Base-by-base conservation (phyloP, 2,329 filamentous ascomycete genomes). In the Huntiella omanensis region DNA sequence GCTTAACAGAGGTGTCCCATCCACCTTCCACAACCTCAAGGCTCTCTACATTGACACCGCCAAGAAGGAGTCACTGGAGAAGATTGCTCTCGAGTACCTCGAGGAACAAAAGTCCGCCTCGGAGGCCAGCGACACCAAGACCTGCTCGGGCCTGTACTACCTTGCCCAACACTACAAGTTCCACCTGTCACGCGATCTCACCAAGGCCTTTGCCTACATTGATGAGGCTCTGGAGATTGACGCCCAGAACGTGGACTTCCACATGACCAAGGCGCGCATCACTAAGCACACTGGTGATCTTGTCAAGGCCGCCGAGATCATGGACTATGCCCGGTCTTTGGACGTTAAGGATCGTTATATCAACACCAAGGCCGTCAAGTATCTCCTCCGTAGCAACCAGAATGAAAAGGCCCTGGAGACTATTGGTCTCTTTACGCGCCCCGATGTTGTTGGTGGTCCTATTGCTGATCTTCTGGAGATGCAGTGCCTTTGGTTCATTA, bases 81-180 rank as follows among this genome's bases (percentile, higher is more conserved):
- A 76, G 34, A 62, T 96, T 36, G 86, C 83, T 2, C 75, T 91
- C 55, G 75, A 81, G 45, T 96, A 95, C 56, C 69, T 83, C 10
- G 65, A 76, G 15, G 43, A 35, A 5, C 61, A 69, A 52, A 60
- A 73, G 45, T 59, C 63, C 44, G 58, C 63, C 45, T 72, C 71
- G 55, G 71, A 82, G 55, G 74, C 83, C 11, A 83, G 87, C 1
- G 45, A 50, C 19, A 41, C 48, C 19, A 47, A 43, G 33, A 50
- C 48, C 15, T 15, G 33, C 7, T 43, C 39, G 12, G 83, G 83
- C 11, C 73, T 87, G 43, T 96, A 92, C 62, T 98, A 92, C 66
- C 74, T 98, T 46, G 87, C 87, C 6, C 91, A 96, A 58, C 92
- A 98, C 63, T 93, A 95, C 69, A 91, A 94, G 65, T 95, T 94